A percentile compares a stretch with the other conserved stretches of the same genome.
Conservation (phyloP, 2,329 filamentous ascomycete species). For the Ceratocystis albifundus region DNA sequence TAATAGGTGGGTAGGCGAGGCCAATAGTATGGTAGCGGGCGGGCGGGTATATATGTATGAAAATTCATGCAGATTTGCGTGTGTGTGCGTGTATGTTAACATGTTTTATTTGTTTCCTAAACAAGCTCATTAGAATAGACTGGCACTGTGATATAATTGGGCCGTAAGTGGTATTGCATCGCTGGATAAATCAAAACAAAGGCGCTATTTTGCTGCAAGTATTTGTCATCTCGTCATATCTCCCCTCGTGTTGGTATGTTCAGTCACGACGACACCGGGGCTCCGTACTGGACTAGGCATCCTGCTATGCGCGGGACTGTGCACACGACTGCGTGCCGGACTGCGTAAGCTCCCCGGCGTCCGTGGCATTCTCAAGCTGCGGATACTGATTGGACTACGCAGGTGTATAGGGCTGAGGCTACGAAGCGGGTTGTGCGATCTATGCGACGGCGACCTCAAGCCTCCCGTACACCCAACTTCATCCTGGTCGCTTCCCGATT, state of each 20-base stretch:
- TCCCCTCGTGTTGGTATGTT: background rate
- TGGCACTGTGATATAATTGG: slow-evolving; percentile 1
- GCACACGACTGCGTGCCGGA: slow-evolving; percentile 8
- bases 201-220: background rate
- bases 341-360: slow-evolving; percentile 18
- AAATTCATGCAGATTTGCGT: background rate
- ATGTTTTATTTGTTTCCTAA: background rate
- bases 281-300: slow-evolving; percentile 12
- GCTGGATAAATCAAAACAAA: slow-evolving; percentile 11
- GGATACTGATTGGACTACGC: slow-evolving; percentile 20
- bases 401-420: slow-evolving; percentile 16
- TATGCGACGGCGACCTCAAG: slow-evolving; percentile 12
- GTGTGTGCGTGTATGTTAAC: background rate
- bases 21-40: background rate
- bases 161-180: background rate
- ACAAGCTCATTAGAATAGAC: slow-evolving; percentile 2
- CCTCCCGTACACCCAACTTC: slow-evolving; percentile 5
- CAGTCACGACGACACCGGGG: background rate
- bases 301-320: slow-evolving; percentile 6
- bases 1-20: no score
- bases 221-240: slow-evolving; percentile 13
- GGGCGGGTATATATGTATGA: background rate
- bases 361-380: slow-evolving; percentile 17
- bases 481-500: slow-evolving; percentile 17
- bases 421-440: slow-evolving; percentile 8